Percentiles rank a stretch among this genome's conserved stretches.
Conservation (phyloP, 345 rosid genomes). For the Pelargonium nanum region DNA sequence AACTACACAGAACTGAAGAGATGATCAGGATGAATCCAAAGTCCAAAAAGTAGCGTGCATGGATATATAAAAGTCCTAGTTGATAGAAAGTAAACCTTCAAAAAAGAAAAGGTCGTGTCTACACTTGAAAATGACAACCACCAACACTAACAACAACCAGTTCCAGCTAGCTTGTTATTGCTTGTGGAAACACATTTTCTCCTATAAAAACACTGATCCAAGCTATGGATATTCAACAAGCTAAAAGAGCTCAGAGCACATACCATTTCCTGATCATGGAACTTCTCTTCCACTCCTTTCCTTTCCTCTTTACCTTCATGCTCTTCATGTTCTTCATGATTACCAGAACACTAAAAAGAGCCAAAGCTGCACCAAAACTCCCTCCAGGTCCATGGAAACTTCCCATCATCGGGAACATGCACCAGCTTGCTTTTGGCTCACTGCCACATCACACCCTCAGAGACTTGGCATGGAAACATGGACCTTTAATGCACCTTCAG, state of each 20-base stretch:
- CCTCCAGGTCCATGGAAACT: constrained; percentile 31
- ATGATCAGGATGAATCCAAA: too few relatives aligned
- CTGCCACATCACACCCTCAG: constrained; percentile 13
- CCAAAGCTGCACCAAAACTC: not conserved
- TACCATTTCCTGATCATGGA: not conserved
- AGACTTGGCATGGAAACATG: constrained; percentile 11
- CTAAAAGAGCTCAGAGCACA: not conserved
- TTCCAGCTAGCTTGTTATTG: too few relatives aligned
- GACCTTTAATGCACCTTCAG: constrained; percentile 16
- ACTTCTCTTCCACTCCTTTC: not conserved
- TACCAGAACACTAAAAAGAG: not conserved
- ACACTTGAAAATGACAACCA: too few relatives aligned
- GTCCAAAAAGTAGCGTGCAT: too few relatives aligned
- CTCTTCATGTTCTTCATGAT: not conserved
- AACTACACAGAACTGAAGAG: too few relatives aligned
- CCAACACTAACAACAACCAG: too few relatives aligned
- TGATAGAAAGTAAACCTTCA: too few relatives aligned
- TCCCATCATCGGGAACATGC: constrained; percentile 28
- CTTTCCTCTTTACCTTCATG: not conserved
- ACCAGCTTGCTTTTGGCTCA: constrained; percentile 9
- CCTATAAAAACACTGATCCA: not conserved
- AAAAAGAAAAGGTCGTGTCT: too few relatives aligned
- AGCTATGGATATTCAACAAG: not conserved
- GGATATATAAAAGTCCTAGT: too few relatives aligned
- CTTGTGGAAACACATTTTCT: not conserved